These are phyloP conservation scores for Tulasnella sp. DNA, from an alignment of 768 basidiomycete genomes.

Conservation along the genomic window DNA sequence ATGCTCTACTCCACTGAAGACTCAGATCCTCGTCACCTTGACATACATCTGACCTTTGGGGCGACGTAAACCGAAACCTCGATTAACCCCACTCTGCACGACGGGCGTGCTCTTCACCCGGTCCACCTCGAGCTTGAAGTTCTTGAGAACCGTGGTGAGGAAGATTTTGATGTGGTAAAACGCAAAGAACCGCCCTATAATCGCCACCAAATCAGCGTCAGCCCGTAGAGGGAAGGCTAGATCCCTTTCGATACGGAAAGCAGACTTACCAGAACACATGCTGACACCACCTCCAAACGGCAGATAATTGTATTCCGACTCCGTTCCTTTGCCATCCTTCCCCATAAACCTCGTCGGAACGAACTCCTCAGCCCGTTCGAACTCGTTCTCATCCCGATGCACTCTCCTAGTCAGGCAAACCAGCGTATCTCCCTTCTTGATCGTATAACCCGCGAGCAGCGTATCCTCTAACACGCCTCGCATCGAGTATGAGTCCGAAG, in stretches of 20 bases:
- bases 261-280: not conserved
- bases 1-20: not conserved
- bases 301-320: not conserved
- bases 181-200: not conserved
- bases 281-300: conserved; percentile 1
- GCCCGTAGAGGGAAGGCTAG: too few species aligned
- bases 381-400: not conserved
- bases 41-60: conserved; percentile 3
- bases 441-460: not conserved
- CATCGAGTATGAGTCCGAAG: conserved; percentile 13
- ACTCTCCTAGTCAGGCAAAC: conserved; percentile 9
- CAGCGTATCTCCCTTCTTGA: conserved; percentile 13
- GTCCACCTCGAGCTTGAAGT: conserved; percentile 8
- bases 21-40: conserved; percentile 5
- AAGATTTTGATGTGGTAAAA: conserved; percentile 8
- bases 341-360: not conserved
- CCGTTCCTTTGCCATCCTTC: not conserved
- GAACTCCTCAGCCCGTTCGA: not conserved
- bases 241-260: too few species aligned
- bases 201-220: too few species aligned
- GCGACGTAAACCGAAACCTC: conserved; percentile 6
- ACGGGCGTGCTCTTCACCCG: not conserved
- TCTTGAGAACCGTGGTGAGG: not conserved
- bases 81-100: not conserved
- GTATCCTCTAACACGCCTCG: not conserved